Conservation (phyloP, 345 rosid genomes). For the Triadica sebifera region DNA sequence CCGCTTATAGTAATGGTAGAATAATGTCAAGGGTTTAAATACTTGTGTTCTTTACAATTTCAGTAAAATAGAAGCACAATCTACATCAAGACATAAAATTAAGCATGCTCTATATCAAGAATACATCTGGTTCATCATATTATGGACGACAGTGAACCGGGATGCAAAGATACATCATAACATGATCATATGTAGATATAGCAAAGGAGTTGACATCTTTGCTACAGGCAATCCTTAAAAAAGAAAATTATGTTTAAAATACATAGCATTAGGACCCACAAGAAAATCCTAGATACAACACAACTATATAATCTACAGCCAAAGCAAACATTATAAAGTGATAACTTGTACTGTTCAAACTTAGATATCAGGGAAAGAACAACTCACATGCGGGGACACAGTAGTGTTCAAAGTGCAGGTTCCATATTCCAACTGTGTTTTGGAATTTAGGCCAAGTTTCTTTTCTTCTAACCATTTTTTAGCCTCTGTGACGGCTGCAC, state of each 20-base stretch:
- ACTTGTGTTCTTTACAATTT: too few species aligned
- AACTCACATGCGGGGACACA: slow-evolving; percentile 40
- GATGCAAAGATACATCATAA: not conserved
- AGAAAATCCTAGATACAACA: not conserved
- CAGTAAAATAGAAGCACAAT: not conserved
- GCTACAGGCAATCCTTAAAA: not conserved
- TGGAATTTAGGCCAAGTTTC: slow-evolving; percentile 57
- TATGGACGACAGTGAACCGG: not conserved
- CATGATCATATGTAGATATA: not conserved
- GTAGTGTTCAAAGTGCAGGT: slow-evolving; percentile 34
- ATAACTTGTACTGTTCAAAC: not conserved
- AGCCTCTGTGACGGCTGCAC: slow-evolving; percentile 65
- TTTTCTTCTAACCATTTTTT: slow-evolving; percentile 77
- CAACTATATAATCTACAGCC: not conserved
- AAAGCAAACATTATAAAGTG: not conserved
- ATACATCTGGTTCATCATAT: not conserved
- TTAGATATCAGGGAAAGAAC: slow-evolving; percentile 13
- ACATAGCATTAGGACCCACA: not conserved
- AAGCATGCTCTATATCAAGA: not conserved
- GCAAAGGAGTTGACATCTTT: not conserved
- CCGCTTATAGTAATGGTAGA: not conserved
- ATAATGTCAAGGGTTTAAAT: not conserved
- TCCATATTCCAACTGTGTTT: slow-evolving; percentile 46
- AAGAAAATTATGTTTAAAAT: not conserved
- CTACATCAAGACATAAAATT: not conserved